A percentile compares a stretch with the other conserved stretches of the same genome.
Conservation (phyloP, 1,284 basidiomycete species). For the Cutaneotrichosporon sp. region DNA sequence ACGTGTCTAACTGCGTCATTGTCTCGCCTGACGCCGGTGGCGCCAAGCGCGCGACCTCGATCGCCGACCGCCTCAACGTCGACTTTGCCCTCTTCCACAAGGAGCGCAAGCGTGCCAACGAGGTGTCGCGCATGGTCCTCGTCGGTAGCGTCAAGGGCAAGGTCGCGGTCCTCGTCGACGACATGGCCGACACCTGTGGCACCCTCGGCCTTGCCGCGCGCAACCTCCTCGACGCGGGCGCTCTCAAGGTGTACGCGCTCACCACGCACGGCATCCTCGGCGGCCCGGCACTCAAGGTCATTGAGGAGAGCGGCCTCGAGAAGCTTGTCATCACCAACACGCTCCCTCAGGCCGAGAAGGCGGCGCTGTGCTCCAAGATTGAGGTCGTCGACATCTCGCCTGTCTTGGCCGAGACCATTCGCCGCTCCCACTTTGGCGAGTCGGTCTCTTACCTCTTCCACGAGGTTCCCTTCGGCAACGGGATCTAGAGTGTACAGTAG, state of each 20-base stretch:
- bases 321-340: conserved; percentile 99
- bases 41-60: conserved; percentile 95
- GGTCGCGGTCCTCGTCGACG: conserved; percentile 96
- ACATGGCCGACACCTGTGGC: conserved; percentile 99
- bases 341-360: conserved; percentile 82
- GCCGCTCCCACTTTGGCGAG: conserved; percentile 63
- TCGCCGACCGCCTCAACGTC: conserved; percentile 93
- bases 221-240: conserved; percentile 88
- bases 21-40: conserved; percentile 99
- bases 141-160: conserved; percentile 94
- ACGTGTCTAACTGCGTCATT: conserved; percentile 84
- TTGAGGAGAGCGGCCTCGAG: conserved; percentile 75
- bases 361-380: conserved; percentile 74
- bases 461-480: conserved; percentile 51
- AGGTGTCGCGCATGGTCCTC: conserved; percentile 97
- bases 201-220: conserved; percentile 90
- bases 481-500: conserved; percentile 21
- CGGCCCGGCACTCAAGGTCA: conserved; percentile 74
- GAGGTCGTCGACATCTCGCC: conserved; percentile 95
- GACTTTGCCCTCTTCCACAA: conserved; percentile 99
- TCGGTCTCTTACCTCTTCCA: conserved; percentile 55
- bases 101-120: conserved; percentile 98
- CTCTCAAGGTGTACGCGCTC: conserved; percentile 80
- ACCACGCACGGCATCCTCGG: conserved; percentile 97
- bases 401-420: conserved; percentile 94